These are phyloP conservation scores for Salvia splendens DNA, from an alignment of 257 asterid genomes.

Conservation along the genomic window DNA sequence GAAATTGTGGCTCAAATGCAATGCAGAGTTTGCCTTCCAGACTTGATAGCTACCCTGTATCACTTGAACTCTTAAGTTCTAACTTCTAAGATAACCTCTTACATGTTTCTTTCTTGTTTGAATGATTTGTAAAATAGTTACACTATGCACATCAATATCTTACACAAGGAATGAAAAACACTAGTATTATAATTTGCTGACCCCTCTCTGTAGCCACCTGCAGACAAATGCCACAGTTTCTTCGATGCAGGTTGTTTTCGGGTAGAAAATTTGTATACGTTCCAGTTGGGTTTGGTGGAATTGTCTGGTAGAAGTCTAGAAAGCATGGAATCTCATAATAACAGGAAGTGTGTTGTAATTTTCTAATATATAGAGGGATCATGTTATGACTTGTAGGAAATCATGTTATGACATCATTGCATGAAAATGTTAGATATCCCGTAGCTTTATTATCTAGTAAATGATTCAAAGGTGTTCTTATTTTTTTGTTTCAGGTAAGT, in stretches of 20 bases:
- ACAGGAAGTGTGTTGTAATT: neutral
- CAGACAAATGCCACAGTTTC: neutral
- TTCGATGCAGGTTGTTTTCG: neutral
- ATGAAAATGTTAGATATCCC: slow-evolving; percentile 14
- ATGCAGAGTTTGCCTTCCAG: neutral
- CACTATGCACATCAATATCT: neutral
- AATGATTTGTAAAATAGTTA: neutral
- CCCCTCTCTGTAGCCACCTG: neutral
- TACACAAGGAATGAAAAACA: neutral
- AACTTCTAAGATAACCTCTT: neutral
- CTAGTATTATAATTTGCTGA: slow-evolving; percentile 1
- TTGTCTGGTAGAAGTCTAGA: neutral
- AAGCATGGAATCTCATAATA: slow-evolving; percentile 2
- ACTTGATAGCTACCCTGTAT: neutral
- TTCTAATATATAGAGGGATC: neutral
- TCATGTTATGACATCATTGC: slow-evolving; percentile 1
- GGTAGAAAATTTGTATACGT: neutral
- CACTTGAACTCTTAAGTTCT: neutral
- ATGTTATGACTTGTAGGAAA: slow-evolving; percentile 7
- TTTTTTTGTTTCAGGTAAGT: slow-evolving; percentile 54
- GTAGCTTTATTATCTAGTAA: neutral
- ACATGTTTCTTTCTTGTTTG: neutral
- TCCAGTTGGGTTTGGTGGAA: slow-evolving; percentile 11
- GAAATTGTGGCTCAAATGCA: neutral
- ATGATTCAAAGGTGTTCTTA: slow-evolving; percentile 1